These are phyloP conservation scores for Saururus chinensis DNA, from an alignment of 164 flowering plant genomes.

Conservation along the genomic window DNA sequence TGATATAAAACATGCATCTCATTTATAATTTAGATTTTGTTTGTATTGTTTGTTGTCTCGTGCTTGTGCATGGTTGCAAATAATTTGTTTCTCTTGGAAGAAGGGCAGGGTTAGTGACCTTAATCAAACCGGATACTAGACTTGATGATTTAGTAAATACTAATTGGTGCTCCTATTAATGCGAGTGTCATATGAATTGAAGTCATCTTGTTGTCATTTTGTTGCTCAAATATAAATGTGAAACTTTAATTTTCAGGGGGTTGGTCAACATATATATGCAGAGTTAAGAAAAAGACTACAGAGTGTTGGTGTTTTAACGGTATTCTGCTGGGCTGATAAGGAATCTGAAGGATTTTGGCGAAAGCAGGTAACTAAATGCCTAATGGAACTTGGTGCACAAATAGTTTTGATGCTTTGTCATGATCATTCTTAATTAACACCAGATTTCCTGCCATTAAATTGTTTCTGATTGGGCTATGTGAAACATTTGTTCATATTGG, in stretches of 20 bases:
- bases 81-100: too few relatives aligned
- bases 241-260: conserved; percentile 38
- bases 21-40: too few relatives aligned
- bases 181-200: neutral
- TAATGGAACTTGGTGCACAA: neutral
- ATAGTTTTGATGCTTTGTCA: neutral
- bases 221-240: neutral
- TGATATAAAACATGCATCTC: too few relatives aligned
- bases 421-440: neutral
- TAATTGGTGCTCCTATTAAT: too few relatives aligned
- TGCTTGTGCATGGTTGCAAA: too few relatives aligned
- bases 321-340: conserved; percentile 85
- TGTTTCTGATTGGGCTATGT: neutral
- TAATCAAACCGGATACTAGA: too few relatives aligned
- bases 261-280: conserved; percentile 45
- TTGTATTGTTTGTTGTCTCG: too few relatives aligned
- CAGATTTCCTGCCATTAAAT: neutral
- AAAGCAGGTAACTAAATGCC: conserved; percentile 51
- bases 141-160: too few relatives aligned
- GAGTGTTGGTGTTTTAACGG: conserved; percentile 52
- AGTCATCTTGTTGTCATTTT: neutral
- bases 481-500: conserved; percentile 2
- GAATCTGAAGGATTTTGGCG: conserved; percentile 93
- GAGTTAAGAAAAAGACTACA: conserved; percentile 71
- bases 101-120: too few relatives aligned